phyloP scores from a whole-genome alignment of 176 grass and related monocot species.

The Aegilops bicornis region DNA sequence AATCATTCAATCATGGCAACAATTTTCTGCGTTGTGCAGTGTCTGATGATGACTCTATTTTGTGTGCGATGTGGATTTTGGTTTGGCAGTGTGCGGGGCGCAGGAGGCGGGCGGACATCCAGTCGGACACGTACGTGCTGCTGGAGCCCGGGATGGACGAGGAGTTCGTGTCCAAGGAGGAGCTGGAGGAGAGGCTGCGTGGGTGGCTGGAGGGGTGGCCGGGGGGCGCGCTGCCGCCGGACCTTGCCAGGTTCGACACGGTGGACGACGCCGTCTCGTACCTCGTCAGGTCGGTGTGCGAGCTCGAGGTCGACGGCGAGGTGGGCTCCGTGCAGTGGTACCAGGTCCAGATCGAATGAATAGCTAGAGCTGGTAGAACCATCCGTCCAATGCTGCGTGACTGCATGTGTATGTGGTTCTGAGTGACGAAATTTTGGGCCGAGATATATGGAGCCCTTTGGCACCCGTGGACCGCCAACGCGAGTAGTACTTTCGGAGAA shows the following conservation, averaged over 20 bases:
- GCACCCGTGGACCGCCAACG: too few relatives aligned
- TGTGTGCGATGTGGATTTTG: not conserved
- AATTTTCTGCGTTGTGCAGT: not conserved
- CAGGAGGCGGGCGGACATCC: constrained; percentile 56
- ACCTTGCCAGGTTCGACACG: constrained; percentile 60
- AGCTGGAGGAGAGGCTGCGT: constrained; percentile 60
- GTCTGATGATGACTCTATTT: not conserved
- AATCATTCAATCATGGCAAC: not conserved
- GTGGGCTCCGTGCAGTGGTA: constrained; percentile 89
- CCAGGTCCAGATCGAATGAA: constrained; percentile 76
- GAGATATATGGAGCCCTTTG: not conserved
- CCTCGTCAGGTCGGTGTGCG: constrained; percentile 80
- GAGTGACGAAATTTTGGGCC: not conserved
- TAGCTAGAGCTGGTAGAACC: not conserved
- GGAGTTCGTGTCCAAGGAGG: constrained; percentile 69
- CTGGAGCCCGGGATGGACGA: constrained; percentile 66
- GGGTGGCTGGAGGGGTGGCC: constrained; percentile 77
- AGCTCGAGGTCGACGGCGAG: constrained; percentile 76
- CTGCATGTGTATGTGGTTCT: too few relatives aligned
- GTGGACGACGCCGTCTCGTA: constrained; percentile 75
- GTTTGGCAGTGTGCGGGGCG: constrained; percentile 21
- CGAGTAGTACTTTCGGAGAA: not conserved
- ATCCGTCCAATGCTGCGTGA: not conserved
- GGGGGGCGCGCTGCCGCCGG: constrained; percentile 44
- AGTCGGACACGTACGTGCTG: constrained; percentile 74